A percentile compares a stretch with the other conserved stretches of the same genome.
Conservation (phyloP, 163 green algal species). For the Volvox carteri region DNA sequence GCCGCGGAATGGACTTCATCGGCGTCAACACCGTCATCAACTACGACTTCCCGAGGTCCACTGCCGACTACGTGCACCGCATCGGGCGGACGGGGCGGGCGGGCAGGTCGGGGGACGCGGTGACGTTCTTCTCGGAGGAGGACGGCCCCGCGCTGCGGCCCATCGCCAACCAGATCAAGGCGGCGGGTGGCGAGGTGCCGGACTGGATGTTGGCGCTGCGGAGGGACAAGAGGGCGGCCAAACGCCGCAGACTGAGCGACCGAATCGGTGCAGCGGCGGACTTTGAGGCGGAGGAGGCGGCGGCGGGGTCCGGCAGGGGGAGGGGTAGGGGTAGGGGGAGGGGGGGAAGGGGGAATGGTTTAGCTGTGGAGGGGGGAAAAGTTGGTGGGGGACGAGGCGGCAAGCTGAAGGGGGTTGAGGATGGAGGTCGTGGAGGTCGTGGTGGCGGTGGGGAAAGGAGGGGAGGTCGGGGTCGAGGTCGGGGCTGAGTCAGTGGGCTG, state of each 20-base stretch:
- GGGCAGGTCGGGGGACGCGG: constrained; percentile 79
- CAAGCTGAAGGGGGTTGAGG: not conserved
- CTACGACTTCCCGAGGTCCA: constrained; percentile 94
- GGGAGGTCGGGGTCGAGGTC: not conserved
- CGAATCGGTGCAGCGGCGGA: constrained; percentile 39
- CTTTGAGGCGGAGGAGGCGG: constrained; percentile 29
- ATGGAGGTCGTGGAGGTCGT: not conserved
- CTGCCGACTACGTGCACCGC: constrained; percentile 95
- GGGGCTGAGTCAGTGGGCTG: too few species aligned
- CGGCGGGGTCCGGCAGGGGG: not conserved
- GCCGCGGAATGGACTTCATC: constrained; percentile 96
- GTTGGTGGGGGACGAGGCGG: not conserved
- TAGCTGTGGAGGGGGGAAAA: not conserved
- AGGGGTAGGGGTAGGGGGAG: not conserved
- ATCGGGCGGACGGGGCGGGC: constrained; percentile 91
- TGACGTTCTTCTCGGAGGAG: constrained; percentile 97
- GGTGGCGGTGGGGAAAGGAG: not conserved
- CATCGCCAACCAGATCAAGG: constrained; percentile 91
- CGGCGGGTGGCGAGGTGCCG: constrained; percentile 83
- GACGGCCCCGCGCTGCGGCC: constrained; percentile 83
- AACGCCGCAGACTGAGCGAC: constrained; percentile 37
- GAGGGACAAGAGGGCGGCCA: constrained; percentile 59
- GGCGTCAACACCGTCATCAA: constrained; percentile 96
- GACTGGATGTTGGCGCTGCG: constrained; percentile 88
- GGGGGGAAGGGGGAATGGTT: not conserved